Base-by-base conservation (phyloP, 2,329 filamentous ascomycete species). In the Sclerotinia borealis region DNA sequence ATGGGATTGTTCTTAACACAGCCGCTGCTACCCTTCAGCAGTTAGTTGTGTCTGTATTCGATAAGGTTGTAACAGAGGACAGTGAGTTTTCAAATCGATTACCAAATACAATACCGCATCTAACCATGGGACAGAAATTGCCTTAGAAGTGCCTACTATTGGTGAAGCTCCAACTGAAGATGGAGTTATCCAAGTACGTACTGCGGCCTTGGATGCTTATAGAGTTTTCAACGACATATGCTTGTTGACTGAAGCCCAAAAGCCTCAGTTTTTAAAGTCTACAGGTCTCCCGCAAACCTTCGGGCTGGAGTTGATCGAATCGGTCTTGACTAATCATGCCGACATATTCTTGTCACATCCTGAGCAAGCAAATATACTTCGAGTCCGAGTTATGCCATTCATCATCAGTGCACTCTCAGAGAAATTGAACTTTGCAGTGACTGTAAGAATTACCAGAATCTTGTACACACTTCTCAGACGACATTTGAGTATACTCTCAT, bases 11-110 rank as follows among this genome's bases (percentile, higher is more conserved):
- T 70, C 96, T 93, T 73, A 96, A 96, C 71, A 98, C 96, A 1
- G 95, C 95, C 11, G 92, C 93, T 31, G 95, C 95, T n/a, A 98
- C 95, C 2, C 79, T 99, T 61, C 93, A 97, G 76, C 95, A 98
- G 75, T 83, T 99, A 17, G 88, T 98, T 9, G 91, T 95, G 37
- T 89, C 91, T 0, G 90, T 96, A 0, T 98, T 97, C 76, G 95
- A 98, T 74, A 95, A 96, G 75, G 92, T 97, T 2, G 84, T 87
- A 0, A 79, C 80, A 7, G 92, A 97, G 79, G 92, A 97, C 74
- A 87, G 87, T 89, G 77, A 75, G 85, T 81, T 15, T 55, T 51
- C 34, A 27, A 3, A 25, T 25, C n/a, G 13, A 34, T 34, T 45
- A 0, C 9, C 15, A 7, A 58, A 4, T 13, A 27, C 15, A 7